These are phyloP conservation scores for Phytophthora pistaciae DNA, from an alignment of 352 stramenopile genomes.

Conservation along the genomic window DNA sequence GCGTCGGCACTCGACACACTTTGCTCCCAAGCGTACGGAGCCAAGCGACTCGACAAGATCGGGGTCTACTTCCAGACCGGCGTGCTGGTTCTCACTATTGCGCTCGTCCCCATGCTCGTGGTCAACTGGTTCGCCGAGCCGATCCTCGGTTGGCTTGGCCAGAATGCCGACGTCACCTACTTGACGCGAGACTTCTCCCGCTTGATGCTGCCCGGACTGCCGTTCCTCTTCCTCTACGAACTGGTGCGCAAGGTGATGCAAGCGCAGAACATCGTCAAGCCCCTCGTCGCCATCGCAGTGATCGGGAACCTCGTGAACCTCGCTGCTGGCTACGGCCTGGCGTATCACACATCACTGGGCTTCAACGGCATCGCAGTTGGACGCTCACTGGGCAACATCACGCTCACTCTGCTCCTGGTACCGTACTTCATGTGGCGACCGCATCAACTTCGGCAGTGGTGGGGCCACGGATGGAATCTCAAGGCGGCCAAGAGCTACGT, in stretches of 20 bases:
- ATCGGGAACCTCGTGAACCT: conserved; percentile 72
- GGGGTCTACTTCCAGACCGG: conserved; percentile 80
- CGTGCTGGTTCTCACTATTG: conserved; percentile 48
- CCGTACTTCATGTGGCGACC: conserved; percentile 56
- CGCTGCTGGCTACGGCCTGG: conserved; percentile 63
- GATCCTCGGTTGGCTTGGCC: conserved; percentile 49
- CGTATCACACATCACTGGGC: conserved; percentile 69
- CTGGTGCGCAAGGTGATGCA: conserved; percentile 79
- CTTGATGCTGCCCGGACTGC: conserved; percentile 63
- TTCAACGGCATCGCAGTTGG: conserved; percentile 80
- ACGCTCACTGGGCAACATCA: conserved; percentile 52
- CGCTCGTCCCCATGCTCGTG: conserved; percentile 55
- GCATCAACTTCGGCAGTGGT: conserved; percentile 39
- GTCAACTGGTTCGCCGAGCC: conserved; percentile 60
- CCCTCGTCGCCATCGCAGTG: conserved; percentile 68
- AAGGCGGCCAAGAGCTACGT: conserved; percentile 33
- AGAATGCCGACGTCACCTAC: conserved; percentile 51
- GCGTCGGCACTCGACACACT: conserved; percentile 80
- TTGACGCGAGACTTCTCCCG: conserved; percentile 64
- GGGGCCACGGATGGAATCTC: conserved; percentile 46
- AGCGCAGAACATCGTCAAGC: conserved; percentile 74
- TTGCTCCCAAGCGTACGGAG: conserved; percentile 69
- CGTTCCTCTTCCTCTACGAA: conserved; percentile 83
- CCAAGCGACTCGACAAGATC: conserved; percentile 63
- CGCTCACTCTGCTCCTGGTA: conserved; percentile 49